Percentiles rank a stretch among this genome's conserved stretches.
These are phyloP conservation scores for Tanacetum coccineum DNA, from an alignment of 129 eudicot genomes.

Conservation along the genomic window DNA sequence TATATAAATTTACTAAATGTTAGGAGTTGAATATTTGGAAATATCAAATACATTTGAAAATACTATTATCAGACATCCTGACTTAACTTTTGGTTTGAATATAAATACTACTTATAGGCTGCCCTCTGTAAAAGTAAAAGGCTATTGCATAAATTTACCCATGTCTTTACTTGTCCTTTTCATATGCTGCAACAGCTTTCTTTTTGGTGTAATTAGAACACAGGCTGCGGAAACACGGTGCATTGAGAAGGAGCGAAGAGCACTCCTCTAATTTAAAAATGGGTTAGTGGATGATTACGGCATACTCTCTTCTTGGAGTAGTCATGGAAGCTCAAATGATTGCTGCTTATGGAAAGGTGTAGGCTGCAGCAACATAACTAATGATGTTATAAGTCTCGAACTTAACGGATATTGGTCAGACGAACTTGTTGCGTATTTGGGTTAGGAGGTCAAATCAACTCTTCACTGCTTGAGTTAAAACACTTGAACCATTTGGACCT, in stretches of 20 bases:
- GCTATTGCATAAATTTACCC: too few relatives aligned
- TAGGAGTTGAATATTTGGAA: neutral
- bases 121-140: too few relatives aligned
- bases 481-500: slow-evolving; percentile 29
- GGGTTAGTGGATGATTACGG: slow-evolving; percentile 19
- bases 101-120: too few relatives aligned
- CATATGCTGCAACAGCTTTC: slow-evolving; percentile 1
- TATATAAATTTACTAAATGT: neutral
- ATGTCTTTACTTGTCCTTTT: too few relatives aligned
- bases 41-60: too few relatives aligned
- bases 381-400: slow-evolving; percentile 17
- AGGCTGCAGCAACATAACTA: slow-evolving; percentile 15
- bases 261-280: slow-evolving; percentile 21
- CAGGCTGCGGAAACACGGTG: slow-evolving; percentile 3
- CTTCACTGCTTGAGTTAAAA: slow-evolving; percentile 22
- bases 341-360: slow-evolving; percentile 32
- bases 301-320: slow-evolving; percentile 14
- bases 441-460: slow-evolving; percentile 16
- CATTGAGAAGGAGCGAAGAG: slow-evolving; percentile 17
- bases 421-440: neutral
- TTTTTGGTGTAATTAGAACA: neutral
- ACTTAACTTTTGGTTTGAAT: too few relatives aligned
- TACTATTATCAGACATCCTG: too few relatives aligned
- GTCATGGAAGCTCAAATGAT: slow-evolving; percentile 8
- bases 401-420: slow-evolving; percentile 14